Evolutionary conservation across 106 monocot genomes (phyloP), one percentile per base, ranked within the genome.

Genomic region (Acorus gramineus): DNA sequence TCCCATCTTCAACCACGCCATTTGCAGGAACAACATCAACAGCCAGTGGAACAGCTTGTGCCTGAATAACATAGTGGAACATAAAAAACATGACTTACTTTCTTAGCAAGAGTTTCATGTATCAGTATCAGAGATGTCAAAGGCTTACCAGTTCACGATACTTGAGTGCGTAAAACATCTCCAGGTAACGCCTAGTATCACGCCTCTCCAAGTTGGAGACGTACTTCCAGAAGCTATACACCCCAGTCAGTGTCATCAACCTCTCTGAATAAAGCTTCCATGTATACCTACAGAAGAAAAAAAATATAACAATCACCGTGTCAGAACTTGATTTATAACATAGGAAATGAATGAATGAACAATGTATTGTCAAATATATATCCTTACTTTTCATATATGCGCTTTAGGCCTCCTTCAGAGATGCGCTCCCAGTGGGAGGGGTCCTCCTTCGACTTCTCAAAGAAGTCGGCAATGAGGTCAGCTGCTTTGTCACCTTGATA

Each of bases 201-300:
- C 84, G 88, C 57, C 84, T 84, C 5, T 88, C 88, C 4, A 88
- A 76, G 66, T 84, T 84, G 8, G 88, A 88, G 13, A 88, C 88
- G 11, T 81, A 88, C 73, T 88, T 88, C 88, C 88, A 88, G 76
- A 88, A 88, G 7, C 88, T 84, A 62, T 88, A 88, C 3, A 88
- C 88, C 46, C 81, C 88, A 44, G 88, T 49, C 4, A 88, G 57
- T 0, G 88, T 84, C 88, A 88, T 88, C 78, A 88, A 55, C 66
- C 81, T 78, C 72, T 88, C 88, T 2, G 88, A 88, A 66, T 88
- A 88, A 11, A 81, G 73, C 78, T 88, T 79, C 88, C 88, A 88
- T 11, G 88, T 88, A 60, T 81, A 88, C 70, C 88, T 88, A 59
- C n/a, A 61, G 4, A 6, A 56, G 14, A 52, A 28, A 28, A 1